Evolutionary conservation across 2,329 filamentous ascomycete genomes (phyloP).

Genomic region (Coniochaeta sp.): DNA sequence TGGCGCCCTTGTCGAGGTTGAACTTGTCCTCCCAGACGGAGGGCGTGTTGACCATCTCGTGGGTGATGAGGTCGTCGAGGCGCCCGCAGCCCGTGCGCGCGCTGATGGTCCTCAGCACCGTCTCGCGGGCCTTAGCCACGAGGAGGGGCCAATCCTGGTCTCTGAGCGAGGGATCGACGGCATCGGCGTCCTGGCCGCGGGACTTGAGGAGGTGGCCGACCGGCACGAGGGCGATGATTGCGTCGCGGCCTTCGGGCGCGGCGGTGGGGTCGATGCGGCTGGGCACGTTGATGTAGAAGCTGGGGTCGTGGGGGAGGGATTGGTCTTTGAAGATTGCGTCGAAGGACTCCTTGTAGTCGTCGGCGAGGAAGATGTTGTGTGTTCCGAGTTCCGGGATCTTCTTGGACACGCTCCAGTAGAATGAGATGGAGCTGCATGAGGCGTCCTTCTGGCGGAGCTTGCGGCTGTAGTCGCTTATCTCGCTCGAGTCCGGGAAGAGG

Average conservation of each 20-base stretch:
- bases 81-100: conserved; percentile 50
- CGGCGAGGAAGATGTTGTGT: conserved; percentile 73
- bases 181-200: conserved; percentile 13
- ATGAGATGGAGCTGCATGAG: conserved; percentile 68
- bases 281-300: conserved; percentile 73
- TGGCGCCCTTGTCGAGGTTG: conserved; percentile 69
- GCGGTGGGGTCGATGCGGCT: conserved; percentile 61
- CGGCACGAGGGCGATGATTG: conserved; percentile 63
- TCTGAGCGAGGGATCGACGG: conserved; percentile 23
- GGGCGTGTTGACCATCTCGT: conserved; percentile 62
- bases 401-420: conserved; percentile 64
- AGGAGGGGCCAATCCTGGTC: conserved; percentile 56
- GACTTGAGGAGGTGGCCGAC: conserved; percentile 59
- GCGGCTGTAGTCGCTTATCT: conserved; percentile 22
- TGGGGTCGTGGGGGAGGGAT: conserved; percentile 58
- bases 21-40: conserved; percentile 57
- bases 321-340: conserved; percentile 69
- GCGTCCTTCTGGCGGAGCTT: conserved; percentile 41
- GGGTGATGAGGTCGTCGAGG: conserved; percentile 37
- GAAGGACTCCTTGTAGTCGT: conserved; percentile 66
- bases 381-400: conserved; percentile 56
- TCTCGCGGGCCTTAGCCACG: conserved; percentile 48
- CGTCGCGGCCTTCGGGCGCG: conserved; percentile 57
- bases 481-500: conserved; percentile 46
- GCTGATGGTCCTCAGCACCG: conserved; percentile 54